phyloP scores from a whole-genome alignment of 2,329 filamentous ascomycete species.

The Saccharata proteae region DNA sequence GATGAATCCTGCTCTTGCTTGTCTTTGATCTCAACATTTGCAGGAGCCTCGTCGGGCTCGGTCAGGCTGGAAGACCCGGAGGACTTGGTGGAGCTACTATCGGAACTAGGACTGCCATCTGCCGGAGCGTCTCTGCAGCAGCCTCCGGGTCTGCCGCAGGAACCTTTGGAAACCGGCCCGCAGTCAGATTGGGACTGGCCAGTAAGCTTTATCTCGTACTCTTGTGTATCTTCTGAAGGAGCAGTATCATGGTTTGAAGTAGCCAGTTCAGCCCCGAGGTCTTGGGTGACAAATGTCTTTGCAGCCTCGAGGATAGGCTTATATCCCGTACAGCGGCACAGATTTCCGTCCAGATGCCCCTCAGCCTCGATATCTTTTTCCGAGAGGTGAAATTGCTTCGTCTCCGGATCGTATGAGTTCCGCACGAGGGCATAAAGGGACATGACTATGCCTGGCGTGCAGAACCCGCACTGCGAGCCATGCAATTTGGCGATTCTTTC shows the following conservation, averaged over 20 bases:
- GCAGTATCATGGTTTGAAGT: slow-evolving; percentile 46
- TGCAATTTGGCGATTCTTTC: slow-evolving; percentile 83
- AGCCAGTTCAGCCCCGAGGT: slow-evolving; percentile 27
- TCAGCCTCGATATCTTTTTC: slow-evolving; percentile 25
- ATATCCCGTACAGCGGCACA: slow-evolving; percentile 91
- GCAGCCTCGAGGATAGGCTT: slow-evolving; percentile 85
- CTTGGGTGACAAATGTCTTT: slow-evolving; percentile 62
- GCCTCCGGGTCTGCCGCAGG: slow-evolving; percentile 24
- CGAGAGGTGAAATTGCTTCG: slow-evolving; percentile 21
- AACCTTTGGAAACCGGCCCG: slow-evolving; percentile 16
- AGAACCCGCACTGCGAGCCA: slow-evolving; percentile 89
- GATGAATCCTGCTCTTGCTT: slow-evolving; percentile 13
- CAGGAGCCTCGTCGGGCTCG: slow-evolving; percentile 12
- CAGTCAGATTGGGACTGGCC: slow-evolving; percentile 15
- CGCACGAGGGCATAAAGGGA: slow-evolving; percentile 75
- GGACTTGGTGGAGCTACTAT: slow-evolving; percentile 17
- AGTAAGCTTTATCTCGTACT: slow-evolving; percentile 17
- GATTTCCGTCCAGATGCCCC: slow-evolving; percentile 70
- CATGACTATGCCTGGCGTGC: slow-evolving; percentile 94
- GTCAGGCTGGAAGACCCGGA: slow-evolving; percentile 8
- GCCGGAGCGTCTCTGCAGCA: slow-evolving; percentile 23
- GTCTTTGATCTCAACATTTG: slow-evolving; percentile 15
- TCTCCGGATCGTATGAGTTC: slow-evolving; percentile 40
- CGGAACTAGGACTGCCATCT: slow-evolving; percentile 14
- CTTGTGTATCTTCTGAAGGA: slow-evolving; percentile 11